Evolutionary conservation across 257 asterid species (phyloP).

Genomic region (Primulina eburnea): DNA sequence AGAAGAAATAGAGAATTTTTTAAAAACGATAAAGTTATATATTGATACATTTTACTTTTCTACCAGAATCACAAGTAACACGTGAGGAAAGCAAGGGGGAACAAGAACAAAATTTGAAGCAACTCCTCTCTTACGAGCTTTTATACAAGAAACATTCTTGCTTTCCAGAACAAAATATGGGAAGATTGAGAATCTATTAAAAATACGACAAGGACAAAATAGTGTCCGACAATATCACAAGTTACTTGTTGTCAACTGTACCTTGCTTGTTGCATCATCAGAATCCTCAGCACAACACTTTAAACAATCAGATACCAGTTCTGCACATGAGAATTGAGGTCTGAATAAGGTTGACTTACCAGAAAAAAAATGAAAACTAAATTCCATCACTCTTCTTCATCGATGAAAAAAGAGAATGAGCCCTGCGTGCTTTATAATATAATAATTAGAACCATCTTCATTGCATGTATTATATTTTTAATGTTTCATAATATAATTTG

Average conservation of each 20-base stretch:
- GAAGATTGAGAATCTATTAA: background rate
- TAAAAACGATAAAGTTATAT: background rate
- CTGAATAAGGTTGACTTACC: background rate
- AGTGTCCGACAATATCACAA: background rate
- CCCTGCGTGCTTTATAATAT: too few relatives aligned
- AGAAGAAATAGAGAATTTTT: constrained; percentile 3
- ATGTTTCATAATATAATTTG: too few relatives aligned
- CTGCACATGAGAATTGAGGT: constrained; percentile 37
- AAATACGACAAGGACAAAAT: background rate
- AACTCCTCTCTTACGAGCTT: background rate
- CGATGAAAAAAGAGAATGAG: background rate
- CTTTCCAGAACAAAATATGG: background rate
- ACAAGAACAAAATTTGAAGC: background rate
- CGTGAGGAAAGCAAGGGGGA: background rate
- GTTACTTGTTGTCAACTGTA: constrained; percentile 19
- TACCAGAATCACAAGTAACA: background rate
- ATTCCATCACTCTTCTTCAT: background rate
- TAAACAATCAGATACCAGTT: constrained; percentile 77
- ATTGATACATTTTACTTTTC: background rate
- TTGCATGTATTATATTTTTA: too few relatives aligned
- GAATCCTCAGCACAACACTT: constrained; percentile 95
- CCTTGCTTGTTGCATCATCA: constrained; percentile 92
- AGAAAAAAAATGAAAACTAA: too few relatives aligned
- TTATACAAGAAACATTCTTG: background rate
- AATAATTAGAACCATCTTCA: too few relatives aligned